These are phyloP conservation scores for Tetrapisispora namnaoensis DNA, from an alignment of 805 yeast genomes.

Conservation along the genomic window DNA sequence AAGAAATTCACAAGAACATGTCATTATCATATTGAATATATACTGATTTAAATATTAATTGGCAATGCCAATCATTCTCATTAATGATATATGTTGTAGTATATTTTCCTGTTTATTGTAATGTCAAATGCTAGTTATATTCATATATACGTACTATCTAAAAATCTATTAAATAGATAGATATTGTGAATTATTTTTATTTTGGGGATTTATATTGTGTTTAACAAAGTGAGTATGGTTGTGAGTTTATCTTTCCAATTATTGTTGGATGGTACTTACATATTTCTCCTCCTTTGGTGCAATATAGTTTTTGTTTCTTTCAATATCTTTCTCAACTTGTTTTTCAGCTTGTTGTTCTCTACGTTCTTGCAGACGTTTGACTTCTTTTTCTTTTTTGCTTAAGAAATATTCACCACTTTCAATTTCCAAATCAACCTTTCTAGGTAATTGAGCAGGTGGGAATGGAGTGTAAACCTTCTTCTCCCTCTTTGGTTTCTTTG, in stretches of 20 bases:
- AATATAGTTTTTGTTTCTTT: constrained; percentile 65
- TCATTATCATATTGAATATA: no score
- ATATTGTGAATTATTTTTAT: background rate
- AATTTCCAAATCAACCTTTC: constrained; percentile 93
- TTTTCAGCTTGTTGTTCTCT: constrained; percentile 66
- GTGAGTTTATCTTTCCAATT: background rate
- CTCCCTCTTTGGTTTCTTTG: constrained; percentile 49
- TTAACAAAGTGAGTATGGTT: no score
- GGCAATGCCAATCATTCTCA: no score
- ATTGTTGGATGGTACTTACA: constrained; percentile 28
- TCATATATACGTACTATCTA: background rate
- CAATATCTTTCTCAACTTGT: constrained; percentile 53
- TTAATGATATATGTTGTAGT: background rate
- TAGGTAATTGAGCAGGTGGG: constrained; percentile 96
- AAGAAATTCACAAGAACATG: no score
- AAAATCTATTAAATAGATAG: background rate
- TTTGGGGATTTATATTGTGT: no score
- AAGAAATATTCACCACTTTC: constrained; percentile 98
- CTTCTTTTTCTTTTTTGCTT: constrained; percentile 72
- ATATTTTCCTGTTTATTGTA: background rate
- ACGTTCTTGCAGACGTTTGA: constrained; percentile 63
- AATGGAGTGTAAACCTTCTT: constrained; percentile 90
- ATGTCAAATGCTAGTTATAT: constrained; percentile 1
- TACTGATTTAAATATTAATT: no score
- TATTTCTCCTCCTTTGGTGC: constrained; percentile 75